Conservation (phyloP, 2,329 filamentous ascomycete species). For the Plectosphaerella plurivora region DNA sequence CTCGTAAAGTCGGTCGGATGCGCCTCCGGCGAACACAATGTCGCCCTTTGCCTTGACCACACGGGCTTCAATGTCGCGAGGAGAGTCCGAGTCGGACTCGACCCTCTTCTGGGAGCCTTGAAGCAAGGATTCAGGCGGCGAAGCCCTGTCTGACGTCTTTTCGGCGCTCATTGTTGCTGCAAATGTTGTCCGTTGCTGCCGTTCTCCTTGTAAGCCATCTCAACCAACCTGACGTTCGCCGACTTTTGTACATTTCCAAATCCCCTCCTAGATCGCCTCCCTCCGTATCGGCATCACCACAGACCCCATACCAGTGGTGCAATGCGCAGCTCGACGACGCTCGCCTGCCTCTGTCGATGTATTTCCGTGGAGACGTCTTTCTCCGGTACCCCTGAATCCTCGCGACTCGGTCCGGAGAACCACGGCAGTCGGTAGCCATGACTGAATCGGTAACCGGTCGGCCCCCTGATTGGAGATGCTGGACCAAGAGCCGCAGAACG, state of each 20-base stretch:
- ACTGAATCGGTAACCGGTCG: not conserved
- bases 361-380: not conserved
- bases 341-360: not conserved
- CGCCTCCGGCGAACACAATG: slow-evolving; percentile 5
- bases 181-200: not conserved
- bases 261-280: not conserved
- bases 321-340: not conserved
- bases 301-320: not conserved
- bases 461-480: not conserved
- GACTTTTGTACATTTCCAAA: not conserved
- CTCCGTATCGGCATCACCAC: not conserved
- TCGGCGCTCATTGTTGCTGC: not conserved
- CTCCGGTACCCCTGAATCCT: not conserved
- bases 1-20: slow-evolving; percentile 28
- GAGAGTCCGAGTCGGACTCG: not conserved
- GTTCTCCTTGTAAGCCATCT: too few relatives aligned
- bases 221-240: not conserved
- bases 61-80: not conserved
- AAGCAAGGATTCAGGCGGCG: not conserved
- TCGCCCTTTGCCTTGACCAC: not conserved
- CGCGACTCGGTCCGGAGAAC: not conserved
- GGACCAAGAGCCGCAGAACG: not conserved
- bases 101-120: not conserved
- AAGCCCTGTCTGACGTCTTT: not conserved
- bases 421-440: not conserved